phyloP scores from a whole-genome alignment of 1,284 basidiomycete species.

The Earliella scabrosa region DNA sequence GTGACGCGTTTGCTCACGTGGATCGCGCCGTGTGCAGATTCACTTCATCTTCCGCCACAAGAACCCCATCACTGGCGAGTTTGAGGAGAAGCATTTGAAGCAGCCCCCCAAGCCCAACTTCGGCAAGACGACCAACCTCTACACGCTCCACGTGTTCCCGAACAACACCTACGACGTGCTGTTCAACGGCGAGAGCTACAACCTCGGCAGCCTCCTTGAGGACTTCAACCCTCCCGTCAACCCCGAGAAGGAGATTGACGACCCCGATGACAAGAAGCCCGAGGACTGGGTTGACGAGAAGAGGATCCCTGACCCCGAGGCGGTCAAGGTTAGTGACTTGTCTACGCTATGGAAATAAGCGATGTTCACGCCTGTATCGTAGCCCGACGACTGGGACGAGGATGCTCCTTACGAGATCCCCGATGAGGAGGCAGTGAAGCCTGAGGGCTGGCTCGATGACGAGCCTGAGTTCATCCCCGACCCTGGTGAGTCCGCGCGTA shows the following conservation, averaged over 20 bases:
- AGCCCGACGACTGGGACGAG: slow-evolving; percentile 97
- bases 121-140: slow-evolving; percentile 89
- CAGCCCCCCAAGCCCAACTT: slow-evolving; percentile 84
- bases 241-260: slow-evolving; percentile 92
- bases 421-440: slow-evolving; percentile 88
- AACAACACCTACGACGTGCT: slow-evolving; percentile 95
- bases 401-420: slow-evolving; percentile 89
- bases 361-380: not conserved
- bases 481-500: slow-evolving; percentile 63
- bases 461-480: slow-evolving; percentile 87
- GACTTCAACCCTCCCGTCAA: slow-evolving; percentile 97
- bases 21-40: slow-evolving; percentile 52
- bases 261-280: slow-evolving; percentile 91
- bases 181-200: slow-evolving; percentile 87
- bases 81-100: slow-evolving; percentile 96
- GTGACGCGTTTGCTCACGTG: slow-evolving; percentile 9
- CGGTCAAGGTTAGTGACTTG: slow-evolving; percentile 66
- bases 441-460: slow-evolving; percentile 95
- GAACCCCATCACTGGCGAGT: slow-evolving; percentile 89
- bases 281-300: slow-evolving; percentile 91
- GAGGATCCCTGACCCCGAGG: slow-evolving; percentile 85
- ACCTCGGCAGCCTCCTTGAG: slow-evolving; percentile 86
- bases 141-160: slow-evolving; percentile 91
- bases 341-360: not conserved
- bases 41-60: slow-evolving; percentile 99